A percentile compares a stretch with the other conserved stretches of the same genome.
phyloP scores from a whole-genome alignment of 495 filamentous ascomycete genomes.

The Talaromyces adpressus region DNA sequence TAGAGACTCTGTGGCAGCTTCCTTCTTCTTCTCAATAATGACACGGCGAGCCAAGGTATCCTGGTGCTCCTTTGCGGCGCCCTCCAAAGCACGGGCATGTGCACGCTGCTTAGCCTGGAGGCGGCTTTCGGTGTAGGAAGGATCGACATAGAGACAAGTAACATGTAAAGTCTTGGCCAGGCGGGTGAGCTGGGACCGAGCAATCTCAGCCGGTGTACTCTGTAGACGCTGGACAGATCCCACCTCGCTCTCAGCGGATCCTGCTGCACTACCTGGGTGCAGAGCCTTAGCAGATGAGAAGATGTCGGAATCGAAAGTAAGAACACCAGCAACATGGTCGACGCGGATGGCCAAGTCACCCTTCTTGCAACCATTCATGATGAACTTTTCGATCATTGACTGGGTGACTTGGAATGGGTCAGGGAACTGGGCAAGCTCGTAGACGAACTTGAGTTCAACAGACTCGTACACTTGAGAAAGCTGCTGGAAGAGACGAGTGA shows the following conservation, averaged over 20 bases:
- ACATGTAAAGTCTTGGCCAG: conserved; percentile 86
- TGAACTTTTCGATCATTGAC: conserved; percentile 97
- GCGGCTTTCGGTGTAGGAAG: conserved; percentile 72
- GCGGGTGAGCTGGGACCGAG: conserved; percentile 86
- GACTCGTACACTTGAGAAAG: conserved; percentile 98
- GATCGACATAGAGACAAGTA: conserved; percentile 92
- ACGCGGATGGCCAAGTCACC: conserved; percentile 94
- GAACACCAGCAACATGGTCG: conserved; percentile 85
- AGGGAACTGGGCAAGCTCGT: conserved; percentile 90
- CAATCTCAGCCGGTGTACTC: conserved; percentile 96
- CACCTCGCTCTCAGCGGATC: conserved; percentile 81
- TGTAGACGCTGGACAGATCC: conserved; percentile 90
- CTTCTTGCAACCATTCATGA: conserved; percentile 99
- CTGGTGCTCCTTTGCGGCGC: conserved; percentile 83
- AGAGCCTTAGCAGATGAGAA: conserved; percentile 95
- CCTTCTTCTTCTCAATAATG: conserved; percentile 93
- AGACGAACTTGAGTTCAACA: conserved; percentile 88
- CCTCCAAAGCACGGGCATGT: conserved; percentile 70
- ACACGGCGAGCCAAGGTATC: conserved; percentile 84
- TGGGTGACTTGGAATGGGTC: conserved; percentile 92
- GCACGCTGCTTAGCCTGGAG: conserved; percentile 73
- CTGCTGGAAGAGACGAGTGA: conserved; percentile 97
- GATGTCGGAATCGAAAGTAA: conserved; percentile 96
- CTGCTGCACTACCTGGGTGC: conserved; percentile 75
- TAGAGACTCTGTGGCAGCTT: conserved; percentile 75